Percentiles rank a stretch among this genome's conserved stretches.
Conservation (phyloP, 2,329 filamentous ascomycete genomes). For the Talaromyces marneffei region DNA sequence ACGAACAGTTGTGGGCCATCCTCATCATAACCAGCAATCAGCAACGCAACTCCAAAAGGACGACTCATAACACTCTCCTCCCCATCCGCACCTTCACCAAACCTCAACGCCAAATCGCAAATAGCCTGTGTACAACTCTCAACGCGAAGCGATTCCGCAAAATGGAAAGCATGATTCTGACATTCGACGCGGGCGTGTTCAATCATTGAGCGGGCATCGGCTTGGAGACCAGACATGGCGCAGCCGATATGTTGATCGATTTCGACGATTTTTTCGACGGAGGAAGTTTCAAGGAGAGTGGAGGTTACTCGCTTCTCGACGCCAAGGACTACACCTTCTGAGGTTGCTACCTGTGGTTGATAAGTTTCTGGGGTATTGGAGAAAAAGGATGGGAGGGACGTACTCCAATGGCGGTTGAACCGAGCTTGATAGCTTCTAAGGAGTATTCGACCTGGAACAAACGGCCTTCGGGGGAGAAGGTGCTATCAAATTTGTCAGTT, state of each 20-base stretch:
- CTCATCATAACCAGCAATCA: slow-evolving; percentile 97
- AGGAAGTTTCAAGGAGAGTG: slow-evolving; percentile 92
- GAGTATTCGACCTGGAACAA: slow-evolving; percentile 99
- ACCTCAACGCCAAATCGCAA: slow-evolving; percentile 91
- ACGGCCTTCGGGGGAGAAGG: slow-evolving; percentile 98
- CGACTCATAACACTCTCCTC: slow-evolving; percentile 98
- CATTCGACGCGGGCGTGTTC: slow-evolving; percentile 97
- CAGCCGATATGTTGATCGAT: slow-evolving; percentile 98
- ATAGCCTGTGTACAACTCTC: slow-evolving; percentile 99
- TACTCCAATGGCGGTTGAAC: slow-evolving; percentile 94
- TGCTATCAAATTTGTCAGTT: slow-evolving; percentile 50
- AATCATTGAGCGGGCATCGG: slow-evolving; percentile 94
- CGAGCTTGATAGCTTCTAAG: slow-evolving; percentile 98
- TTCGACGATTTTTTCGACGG: slow-evolving; percentile 99
- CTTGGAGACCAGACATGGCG: slow-evolving; percentile 96
- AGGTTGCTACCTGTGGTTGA: slow-evolving; percentile 65
- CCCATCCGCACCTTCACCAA: slow-evolving; percentile 94
- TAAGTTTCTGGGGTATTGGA: neutral
- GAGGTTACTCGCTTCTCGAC: slow-evolving; percentile 99
- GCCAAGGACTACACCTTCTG: slow-evolving; percentile 89
- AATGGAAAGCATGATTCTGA: slow-evolving; percentile 97
- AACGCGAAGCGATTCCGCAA: slow-evolving; percentile 87
- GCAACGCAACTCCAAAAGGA: slow-evolving; percentile 90
- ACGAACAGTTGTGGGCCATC: slow-evolving; percentile 82
- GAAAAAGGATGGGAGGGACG: slow-evolving; percentile 20